phyloP scores from a whole-genome alignment of 2,329 filamentous ascomycete species.

The Xylariomycetidae sp. region DNA sequence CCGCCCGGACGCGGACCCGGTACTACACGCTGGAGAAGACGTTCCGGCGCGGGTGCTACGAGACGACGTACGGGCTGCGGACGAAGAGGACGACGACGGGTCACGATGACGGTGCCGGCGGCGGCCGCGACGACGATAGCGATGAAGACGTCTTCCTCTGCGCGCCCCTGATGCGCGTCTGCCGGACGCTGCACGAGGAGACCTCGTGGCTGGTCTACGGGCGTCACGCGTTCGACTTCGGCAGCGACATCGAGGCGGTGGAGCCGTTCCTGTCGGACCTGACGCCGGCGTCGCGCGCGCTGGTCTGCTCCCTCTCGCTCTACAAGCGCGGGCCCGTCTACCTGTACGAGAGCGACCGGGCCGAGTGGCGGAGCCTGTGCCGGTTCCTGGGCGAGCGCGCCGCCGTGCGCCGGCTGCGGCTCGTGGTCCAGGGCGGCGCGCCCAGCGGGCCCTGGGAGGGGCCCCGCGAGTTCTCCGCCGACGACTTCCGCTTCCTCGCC shows the following conservation, averaged over 20 bases:
- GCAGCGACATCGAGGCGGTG: constrained; percentile 54
- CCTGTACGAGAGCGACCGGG: constrained; percentile 49
- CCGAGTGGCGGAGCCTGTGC: constrained; percentile 52
- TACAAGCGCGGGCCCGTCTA: constrained; percentile 52
- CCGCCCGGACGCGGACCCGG: constrained; percentile 22
- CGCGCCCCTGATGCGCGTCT: constrained; percentile 41
- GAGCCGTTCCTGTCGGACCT: constrained; percentile 56
- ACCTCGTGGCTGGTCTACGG: constrained; percentile 52
- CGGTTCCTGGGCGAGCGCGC: constrained; percentile 37
- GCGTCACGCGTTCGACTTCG: constrained; percentile 55
- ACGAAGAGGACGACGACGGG: too few relatives aligned
- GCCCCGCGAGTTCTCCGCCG: constrained; percentile 37
- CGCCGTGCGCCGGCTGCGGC: constrained; percentile 37
- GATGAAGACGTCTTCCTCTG: constrained; percentile 32
- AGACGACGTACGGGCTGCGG: constrained; percentile 53
- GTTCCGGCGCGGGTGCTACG: constrained; percentile 35
- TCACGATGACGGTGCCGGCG: too few relatives aligned
- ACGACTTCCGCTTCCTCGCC: constrained; percentile 42
- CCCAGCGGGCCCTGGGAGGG: constrained; percentile 44
- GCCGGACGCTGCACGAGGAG: constrained; percentile 48
- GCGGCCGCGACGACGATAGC: not conserved
- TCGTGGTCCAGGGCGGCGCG: constrained; percentile 52
- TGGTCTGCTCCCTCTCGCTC: constrained; percentile 46
- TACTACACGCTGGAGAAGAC: constrained; percentile 39
- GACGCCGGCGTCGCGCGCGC: constrained; percentile 39